Base-by-base conservation (phyloP, 768 basidiomycete genomes). In the Naganishia onofrii region DNA sequence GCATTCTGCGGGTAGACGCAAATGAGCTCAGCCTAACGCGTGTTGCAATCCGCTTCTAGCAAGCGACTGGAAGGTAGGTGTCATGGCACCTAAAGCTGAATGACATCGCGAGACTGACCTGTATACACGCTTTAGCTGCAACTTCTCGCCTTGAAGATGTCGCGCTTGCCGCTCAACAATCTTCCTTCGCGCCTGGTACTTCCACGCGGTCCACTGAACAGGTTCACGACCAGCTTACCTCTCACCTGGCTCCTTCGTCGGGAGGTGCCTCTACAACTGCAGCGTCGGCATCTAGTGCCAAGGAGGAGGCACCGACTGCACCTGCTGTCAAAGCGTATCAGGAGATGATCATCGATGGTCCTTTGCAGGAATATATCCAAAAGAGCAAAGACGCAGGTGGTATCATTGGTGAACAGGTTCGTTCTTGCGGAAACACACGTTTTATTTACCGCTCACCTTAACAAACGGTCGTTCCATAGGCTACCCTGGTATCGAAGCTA, bases 91-190 rank as follows among this genome's bases (percentile, higher is more conserved):
- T 34, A 12, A 2, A 13, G 17, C 17, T 9, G 32, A 9, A 28
- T 32, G 28, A 19, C 29, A 29, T 48, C 48, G 36, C 21, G 15
- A 13, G 7, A 17, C 36, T 44, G 44, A 38, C 29, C 13, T 64
- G 71, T 46, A 66, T 44, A 55, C 44, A 93, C 63, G 90, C n/a
- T n/a, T n/a, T 94, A 84, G 96, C 96, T 29, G 91, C 93, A 10
- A 93, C 92, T 7, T 91, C 90, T 53, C 87, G 96, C 38, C 87
- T 99, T 42, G 96, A 99, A 81, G 96, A 99, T 77, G 84, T 93
- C 71, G 89, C 89, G 44, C 84, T 85, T 48, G 83, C 86, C 32
- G 57, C 71, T 28, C 66, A 67, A 12, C 56, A 58, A 23, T 38
- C 55, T 17, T 56, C 71, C n/a, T 44, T 58, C 19, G 75, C 76